A percentile compares a stretch with the other conserved stretches of the same genome.
phyloP scores from a whole-genome alignment of 225 moss, liverwort and hornwort genomes.

The Sphagnum contortum region DNA sequence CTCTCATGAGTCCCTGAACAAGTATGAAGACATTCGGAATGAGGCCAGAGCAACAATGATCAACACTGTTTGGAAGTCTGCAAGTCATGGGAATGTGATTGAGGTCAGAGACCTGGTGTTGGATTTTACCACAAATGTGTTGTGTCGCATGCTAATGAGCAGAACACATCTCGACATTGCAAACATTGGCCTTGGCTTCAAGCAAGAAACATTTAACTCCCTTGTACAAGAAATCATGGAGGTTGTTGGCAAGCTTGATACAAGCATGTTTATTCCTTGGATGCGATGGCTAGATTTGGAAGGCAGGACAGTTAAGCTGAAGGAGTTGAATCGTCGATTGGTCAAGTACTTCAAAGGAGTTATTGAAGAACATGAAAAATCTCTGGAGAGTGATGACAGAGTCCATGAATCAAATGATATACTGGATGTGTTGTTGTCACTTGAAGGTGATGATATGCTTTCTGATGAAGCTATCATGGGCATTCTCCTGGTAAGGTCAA shows the following conservation, averaged over 20 bases:
- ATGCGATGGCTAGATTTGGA: conserved; percentile 30
- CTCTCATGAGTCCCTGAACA: conserved; percentile 10
- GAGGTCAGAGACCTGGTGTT: conserved; percentile 18
- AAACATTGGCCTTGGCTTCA: conserved; percentile 35
- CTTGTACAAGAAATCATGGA: conserved; percentile 28
- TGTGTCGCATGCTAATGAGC: conserved; percentile 39
- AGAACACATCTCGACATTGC: conserved; percentile 32
- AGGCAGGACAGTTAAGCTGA: conserved; percentile 19
- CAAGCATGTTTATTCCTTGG: conserved; percentile 27
- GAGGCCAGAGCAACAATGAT: conserved; percentile 27
- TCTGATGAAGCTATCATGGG: conserved; percentile 46
- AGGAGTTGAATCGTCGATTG: conserved; percentile 14
- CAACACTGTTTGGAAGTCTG: conserved; percentile 19
- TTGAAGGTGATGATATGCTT: conserved; percentile 27
- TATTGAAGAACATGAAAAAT: conserved; percentile 27
- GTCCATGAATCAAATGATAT: conserved; percentile 13
- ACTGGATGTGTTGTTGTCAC: conserved; percentile 39
- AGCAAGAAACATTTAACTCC: conserved; percentile 20
- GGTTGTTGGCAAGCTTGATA: conserved; percentile 19
- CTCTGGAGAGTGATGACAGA: conserved; percentile 2
- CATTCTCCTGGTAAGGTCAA: conserved; percentile 33
- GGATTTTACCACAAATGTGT: conserved; percentile 21
- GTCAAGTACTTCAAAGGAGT: conserved; percentile 36
- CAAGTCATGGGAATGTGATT: conserved; percentile 17
- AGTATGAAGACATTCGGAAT: conserved; percentile 6